Percentiles rank a stretch among this genome's conserved stretches.
Evolutionary conservation across 768 basidiomycete genomes (phyloP).

Genomic region (Lactarius hatsudake): DNA sequence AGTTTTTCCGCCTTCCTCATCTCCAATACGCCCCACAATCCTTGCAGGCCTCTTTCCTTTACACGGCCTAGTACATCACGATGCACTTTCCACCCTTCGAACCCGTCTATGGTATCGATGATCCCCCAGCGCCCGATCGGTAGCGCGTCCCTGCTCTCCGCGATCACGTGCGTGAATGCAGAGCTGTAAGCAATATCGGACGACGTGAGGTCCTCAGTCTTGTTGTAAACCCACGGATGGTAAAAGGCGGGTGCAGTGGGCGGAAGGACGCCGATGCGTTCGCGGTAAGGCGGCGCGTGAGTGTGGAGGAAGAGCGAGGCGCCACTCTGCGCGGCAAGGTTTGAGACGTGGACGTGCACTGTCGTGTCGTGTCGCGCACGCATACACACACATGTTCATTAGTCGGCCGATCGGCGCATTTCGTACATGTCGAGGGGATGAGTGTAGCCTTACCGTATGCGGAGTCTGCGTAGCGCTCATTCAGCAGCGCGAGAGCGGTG

Average conservation of each 20-base stretch:
- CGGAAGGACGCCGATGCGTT: constrained; percentile 22
- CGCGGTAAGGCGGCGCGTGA: constrained; percentile 53
- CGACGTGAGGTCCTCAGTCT: constrained; percentile 64
- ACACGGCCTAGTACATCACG: constrained; percentile 29
- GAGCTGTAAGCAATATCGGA: constrained; percentile 38
- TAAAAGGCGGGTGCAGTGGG: constrained; percentile 17
- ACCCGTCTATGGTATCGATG: constrained; percentile 45
- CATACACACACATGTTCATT: constrained; percentile 5
- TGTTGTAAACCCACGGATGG: constrained; percentile 68
- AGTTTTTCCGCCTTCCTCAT: constrained; percentile 43
- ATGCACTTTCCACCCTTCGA: constrained; percentile 41
- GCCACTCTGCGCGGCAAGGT: constrained; percentile 86
- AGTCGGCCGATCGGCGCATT: constrained; percentile 3
- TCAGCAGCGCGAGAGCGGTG: constrained; percentile 59
- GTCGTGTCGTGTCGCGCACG: constrained; percentile 2
- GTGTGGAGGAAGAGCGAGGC: constrained; percentile 84
- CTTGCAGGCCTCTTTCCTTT: constrained; percentile 29
- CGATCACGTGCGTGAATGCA: constrained; percentile 61
- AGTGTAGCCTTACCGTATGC: constrained; percentile 32
- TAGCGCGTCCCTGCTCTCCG: constrained; percentile 40
- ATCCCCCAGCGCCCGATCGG: constrained; percentile 41
- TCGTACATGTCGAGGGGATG: background rate
- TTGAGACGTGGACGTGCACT: constrained; percentile 76
- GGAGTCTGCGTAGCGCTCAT: constrained; percentile 44
- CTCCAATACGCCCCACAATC: constrained; percentile 33